Conservation (phyloP, 306 rosid genomes). For the Abrus precatorius region DNA sequence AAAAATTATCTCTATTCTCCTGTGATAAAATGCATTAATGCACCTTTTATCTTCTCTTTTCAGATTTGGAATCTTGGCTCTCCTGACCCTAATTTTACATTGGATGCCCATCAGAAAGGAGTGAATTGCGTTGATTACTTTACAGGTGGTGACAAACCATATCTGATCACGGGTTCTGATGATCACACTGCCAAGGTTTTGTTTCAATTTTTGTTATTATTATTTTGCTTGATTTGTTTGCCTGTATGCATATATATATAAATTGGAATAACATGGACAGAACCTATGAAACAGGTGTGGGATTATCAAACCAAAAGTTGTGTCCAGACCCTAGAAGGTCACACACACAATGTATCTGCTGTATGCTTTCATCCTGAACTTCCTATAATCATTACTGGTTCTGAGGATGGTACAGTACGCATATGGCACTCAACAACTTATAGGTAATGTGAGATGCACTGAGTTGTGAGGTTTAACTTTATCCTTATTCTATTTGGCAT, state of each 20-base stretch:
- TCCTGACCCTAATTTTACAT: constrained; percentile 97
- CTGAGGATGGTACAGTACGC: constrained; percentile 99
- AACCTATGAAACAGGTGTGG: constrained; percentile 80
- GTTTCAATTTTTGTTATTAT: constrained; percentile 15
- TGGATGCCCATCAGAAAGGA: constrained; percentile 99
- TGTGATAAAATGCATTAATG: constrained; percentile 46
- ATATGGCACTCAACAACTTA: constrained; percentile 99
- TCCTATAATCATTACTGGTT: constrained; percentile 97
- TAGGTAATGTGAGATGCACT: constrained; percentile 65
- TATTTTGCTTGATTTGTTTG: constrained; percentile 13
- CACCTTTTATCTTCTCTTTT: constrained; percentile 40
- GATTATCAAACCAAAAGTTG: constrained; percentile 99
- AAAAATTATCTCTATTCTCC: constrained; percentile 32
- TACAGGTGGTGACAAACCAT: constrained; percentile 99
- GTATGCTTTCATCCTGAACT: constrained; percentile 99
- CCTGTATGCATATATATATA: background rate
- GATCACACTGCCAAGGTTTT: constrained; percentile 99
- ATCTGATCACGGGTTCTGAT: constrained; percentile 96
- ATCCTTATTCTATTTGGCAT: constrained; percentile 39
- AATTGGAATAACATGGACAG: constrained; percentile 39
- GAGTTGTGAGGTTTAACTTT: constrained; percentile 41
- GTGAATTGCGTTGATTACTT: constrained; percentile 99
- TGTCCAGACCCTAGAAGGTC: constrained; percentile 99
- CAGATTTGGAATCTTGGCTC: constrained; percentile 99
- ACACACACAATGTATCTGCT: constrained; percentile 99